Percentiles rank a stretch among this genome's conserved stretches.
Evolutionary conservation across 1,284 basidiomycete species (phyloP).

Genomic region (Ganoderma lucidum): DNA sequence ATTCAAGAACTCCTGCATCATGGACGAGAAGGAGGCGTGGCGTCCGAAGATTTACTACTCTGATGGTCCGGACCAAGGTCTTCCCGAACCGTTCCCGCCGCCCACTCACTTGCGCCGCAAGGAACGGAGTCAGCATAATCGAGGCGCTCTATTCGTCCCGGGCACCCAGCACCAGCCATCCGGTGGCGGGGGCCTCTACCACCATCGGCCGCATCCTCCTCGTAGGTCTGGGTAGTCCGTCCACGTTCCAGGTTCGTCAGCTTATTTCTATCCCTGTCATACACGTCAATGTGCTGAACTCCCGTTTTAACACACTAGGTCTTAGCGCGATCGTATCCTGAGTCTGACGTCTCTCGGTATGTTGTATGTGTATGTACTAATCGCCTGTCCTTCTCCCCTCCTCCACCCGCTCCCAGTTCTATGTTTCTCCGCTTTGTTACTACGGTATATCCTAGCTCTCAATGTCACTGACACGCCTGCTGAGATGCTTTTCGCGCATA

Average conservation of each 20-base stretch:
- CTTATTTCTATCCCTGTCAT: background rate
- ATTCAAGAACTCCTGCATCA: constrained; percentile 86
- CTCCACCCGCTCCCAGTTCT: background rate
- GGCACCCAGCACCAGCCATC: constrained; percentile 32
- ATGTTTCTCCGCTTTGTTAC: background rate
- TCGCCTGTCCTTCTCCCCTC: background rate
- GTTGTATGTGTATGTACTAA: constrained; percentile 15
- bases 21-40: constrained; percentile 84
- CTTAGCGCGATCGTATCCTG: background rate
- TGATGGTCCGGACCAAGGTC: constrained; percentile 73
- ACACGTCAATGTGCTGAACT: background rate
- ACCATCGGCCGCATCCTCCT: constrained; percentile 33
- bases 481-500: constrained; percentile 1
- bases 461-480: background rate
- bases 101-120: constrained; percentile 80
- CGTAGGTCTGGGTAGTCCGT: constrained; percentile 23
- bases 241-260: background rate
- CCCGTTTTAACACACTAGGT: background rate
- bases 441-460: background rate
- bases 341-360: constrained; percentile 1
- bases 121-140: constrained; percentile 78
- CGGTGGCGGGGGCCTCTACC: constrained; percentile 32
- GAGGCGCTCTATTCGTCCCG: constrained; percentile 67
- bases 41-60: constrained; percentile 87
- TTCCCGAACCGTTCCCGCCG: constrained; percentile 82